Evolutionary conservation across 768 basidiomycete species (phyloP).

Genomic region (Lactifluus echinatus): DNA sequence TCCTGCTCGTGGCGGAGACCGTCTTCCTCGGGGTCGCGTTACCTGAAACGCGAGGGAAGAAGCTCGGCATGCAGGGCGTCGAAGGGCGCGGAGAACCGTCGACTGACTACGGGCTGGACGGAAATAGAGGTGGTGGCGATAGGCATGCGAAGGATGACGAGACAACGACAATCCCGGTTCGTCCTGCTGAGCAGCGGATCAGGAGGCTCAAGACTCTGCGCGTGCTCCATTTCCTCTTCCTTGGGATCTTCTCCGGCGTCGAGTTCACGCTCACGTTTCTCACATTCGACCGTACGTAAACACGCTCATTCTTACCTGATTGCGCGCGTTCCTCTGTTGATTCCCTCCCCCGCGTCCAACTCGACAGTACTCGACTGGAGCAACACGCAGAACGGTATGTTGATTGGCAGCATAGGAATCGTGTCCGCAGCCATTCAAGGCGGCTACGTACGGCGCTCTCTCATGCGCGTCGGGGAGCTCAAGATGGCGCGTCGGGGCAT

Average conservation of each 20-base stretch:
- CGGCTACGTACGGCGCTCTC: conserved; percentile 82
- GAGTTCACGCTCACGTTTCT: conserved; percentile 97
- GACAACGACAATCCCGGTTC: conserved; percentile 9
- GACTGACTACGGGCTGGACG: neutral
- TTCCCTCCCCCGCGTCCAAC: neutral
- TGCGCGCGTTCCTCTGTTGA: too few species aligned
- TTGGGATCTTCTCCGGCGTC: conserved; percentile 87
- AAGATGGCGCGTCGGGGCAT: conserved; percentile 80
- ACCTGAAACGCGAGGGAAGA: conserved; percentile 70
- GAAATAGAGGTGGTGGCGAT: neutral
- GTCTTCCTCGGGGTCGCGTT: conserved; percentile 63
- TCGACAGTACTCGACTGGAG: conserved; percentile 75
- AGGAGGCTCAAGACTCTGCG: conserved; percentile 50
- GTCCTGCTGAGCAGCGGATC: conserved; percentile 41
- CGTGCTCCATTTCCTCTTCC: conserved; percentile 72
- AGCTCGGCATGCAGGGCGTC: neutral
- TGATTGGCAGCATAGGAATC: conserved; percentile 84
- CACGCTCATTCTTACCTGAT: neutral
- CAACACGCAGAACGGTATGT: conserved; percentile 78
- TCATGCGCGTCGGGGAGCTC: conserved; percentile 67
- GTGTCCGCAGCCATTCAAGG: conserved; percentile 87
- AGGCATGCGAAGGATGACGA: neutral
- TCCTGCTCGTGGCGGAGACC: conserved; percentile 73
- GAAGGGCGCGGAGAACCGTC: conserved; percentile 21
- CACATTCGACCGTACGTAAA: conserved; percentile 70